These are phyloP conservation scores for Sporisorium iseilematis-ciliati DNA, from an alignment of 1,284 basidiomycete species.

Conservation along the genomic window DNA sequence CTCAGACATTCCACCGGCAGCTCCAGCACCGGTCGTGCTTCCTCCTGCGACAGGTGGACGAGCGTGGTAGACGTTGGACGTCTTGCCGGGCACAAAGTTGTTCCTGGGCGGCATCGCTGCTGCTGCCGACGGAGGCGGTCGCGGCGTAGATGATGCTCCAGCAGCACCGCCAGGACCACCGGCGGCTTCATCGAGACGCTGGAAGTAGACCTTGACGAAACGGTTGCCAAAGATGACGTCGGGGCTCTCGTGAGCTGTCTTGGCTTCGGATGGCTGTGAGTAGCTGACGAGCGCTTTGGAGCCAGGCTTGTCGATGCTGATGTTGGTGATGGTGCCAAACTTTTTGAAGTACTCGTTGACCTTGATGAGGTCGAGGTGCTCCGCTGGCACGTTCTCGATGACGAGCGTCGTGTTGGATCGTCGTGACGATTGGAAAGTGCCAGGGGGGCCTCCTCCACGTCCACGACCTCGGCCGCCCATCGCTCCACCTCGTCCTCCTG, in stretches of 20 bases:
- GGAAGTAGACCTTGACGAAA: slow-evolving; percentile 81
- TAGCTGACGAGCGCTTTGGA: slow-evolving; percentile 88
- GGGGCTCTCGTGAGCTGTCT: slow-evolving; percentile 88
- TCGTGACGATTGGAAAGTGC: slow-evolving; percentile 64
- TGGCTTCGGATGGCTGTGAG: slow-evolving; percentile 84
- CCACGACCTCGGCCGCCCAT: slow-evolving; percentile 73
- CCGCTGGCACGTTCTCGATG: slow-evolving; percentile 91
- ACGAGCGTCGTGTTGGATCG: slow-evolving; percentile 81
- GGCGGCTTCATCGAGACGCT: slow-evolving; percentile 71
- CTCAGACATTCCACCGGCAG: slow-evolving; percentile 39
- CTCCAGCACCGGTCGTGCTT: slow-evolving; percentile 9
- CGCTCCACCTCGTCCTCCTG: slow-evolving; percentile 61
- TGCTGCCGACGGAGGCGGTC: slow-evolving; percentile 68
- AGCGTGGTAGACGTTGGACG: slow-evolving; percentile 63
- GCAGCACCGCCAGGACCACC: slow-evolving; percentile 76
- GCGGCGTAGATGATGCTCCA: slow-evolving; percentile 81
- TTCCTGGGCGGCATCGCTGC: slow-evolving; percentile 21
- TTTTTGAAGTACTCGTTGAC: slow-evolving; percentile 91
- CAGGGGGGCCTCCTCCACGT: slow-evolving; percentile 73
- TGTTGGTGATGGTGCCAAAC: slow-evolving; percentile 92
- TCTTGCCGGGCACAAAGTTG: slow-evolving; percentile 61
- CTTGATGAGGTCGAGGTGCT: slow-evolving; percentile 80
- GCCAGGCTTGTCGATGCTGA: slow-evolving; percentile 83
- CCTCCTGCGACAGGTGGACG: slow-evolving; percentile 32
- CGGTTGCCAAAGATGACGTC: slow-evolving; percentile 93